Evolutionary conservation across 169 alveolate species (phyloP), one percentile per base, ranked within the genome.

Genomic region (Plasmodium chabaudi): DNA sequence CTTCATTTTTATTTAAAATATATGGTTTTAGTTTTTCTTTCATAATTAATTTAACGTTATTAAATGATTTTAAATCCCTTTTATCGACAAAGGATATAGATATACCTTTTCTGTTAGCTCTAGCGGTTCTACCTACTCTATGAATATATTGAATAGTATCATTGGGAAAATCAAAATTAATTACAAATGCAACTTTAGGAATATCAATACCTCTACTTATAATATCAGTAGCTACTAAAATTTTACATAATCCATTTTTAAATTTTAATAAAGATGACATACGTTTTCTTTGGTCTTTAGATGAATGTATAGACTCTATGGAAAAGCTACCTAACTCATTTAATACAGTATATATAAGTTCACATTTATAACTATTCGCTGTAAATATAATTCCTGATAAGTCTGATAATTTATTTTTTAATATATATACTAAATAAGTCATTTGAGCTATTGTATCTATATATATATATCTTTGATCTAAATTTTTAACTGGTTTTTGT

Each of bases 201-300:
- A 99, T 96, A 92, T 99, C 99, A 17, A 99, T 92, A n/a, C 99
- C 99, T 89, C 99, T 87, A 27, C 99, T 96, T 10, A 99, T 99
- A 2, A 99, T 96, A 88, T 98, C 99, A 7, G 99, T 98, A 23
- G 99, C 99, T 0, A 97, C 96, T 10, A 97, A 91, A 15, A 97
- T 55, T 63, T 96, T 82, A 59, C 95, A 87, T 46, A 94, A 96
- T 39, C 98, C 98, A 17, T 97, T 92, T 87, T 99, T 98, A 92
- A 99, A 98, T 89, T 97, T 98, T 49, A 96, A 96, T 15, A 99
- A 94, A 25, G 98, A 96, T 19, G 98, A 98, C 60, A 96, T 87
- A 69, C 99, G 94, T 88, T 97, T 97, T 21, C 96, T 88, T 87
- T 98, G 98, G 68, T 98, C 95, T 97, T 97, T 95, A 74, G 98